Evolutionary conservation across 768 basidiomycete species (phyloP), one percentile per base, ranked within the genome.

Genomic region (Kwoniella sp.): DNA sequence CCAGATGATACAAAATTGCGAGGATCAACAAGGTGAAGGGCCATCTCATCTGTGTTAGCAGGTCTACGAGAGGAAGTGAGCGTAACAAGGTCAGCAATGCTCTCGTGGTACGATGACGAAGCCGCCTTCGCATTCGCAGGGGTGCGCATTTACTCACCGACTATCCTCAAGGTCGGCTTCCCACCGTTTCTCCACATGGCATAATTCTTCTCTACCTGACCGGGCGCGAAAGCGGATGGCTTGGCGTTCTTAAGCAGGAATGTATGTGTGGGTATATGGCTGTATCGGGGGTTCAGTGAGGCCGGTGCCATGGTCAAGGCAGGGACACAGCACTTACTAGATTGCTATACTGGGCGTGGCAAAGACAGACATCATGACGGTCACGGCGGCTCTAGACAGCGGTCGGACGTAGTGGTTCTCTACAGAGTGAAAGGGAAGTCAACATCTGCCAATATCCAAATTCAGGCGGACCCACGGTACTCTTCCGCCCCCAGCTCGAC

Each of bases 301-400:
- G 10, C 32, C 10, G n/a, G 32, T n/a, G 32, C 10, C 32, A 10
- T 10, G 32, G 32, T n/a, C 10, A 10, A 33, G 32, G 10, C 32
- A 33, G n/a, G 32, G 10, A n/a, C n/a, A n/a, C n/a, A n/a, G n/a
- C n/a, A 63, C 69, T 29, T 38, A 70, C 71, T 73, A 73, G 1
- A 73, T 49, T 1, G 69, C 43, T 17, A 73, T 46, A 28, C 62
- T 56, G 7, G 71, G 71, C 1, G 71, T 73, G 5, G 67, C 45
- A 34, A 62, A 66, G 7, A 63, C 64, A 23, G 54, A 43, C 57
- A 68, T 66, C 17, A 71, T 17, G 20, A 60, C 53, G 0, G 67
- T 63, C 20, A 71, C 49, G 3, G 67, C 71, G 29, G 71, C 69
- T 49, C 71, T 22, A 5, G 69, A 71, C n/a, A 73, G 38, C n/a